Conservation (phyloP, 148 eudicot genomes). For the Persicaria tinctoria region DNA sequence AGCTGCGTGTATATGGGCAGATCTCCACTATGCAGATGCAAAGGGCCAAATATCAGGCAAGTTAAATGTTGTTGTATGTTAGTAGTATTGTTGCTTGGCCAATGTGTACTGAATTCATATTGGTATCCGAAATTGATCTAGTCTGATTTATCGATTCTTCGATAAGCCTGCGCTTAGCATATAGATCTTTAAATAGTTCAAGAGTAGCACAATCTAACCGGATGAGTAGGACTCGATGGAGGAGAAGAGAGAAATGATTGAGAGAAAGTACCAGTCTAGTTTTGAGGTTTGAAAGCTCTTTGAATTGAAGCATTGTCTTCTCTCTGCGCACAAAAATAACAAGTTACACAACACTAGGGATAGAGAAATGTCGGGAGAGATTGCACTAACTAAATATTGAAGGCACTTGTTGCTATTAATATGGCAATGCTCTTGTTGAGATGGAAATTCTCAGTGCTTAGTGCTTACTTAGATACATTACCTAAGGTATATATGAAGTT, state of each 20-base stretch:
- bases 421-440: constrained; percentile 68
- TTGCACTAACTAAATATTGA: constrained; percentile 83
- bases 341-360: too few species aligned
- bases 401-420: constrained; percentile 95
- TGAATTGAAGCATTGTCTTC: too few species aligned
- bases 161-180: too few species aligned
- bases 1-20: constrained; percentile 84
- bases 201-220: too few species aligned
- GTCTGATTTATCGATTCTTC: too few species aligned
- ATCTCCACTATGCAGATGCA: constrained; percentile 73
- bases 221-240: too few species aligned
- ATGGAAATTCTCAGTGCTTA: constrained; percentile 67
- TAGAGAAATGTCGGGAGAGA: constrained; percentile 26
- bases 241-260: too few species aligned
- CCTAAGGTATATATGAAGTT: constrained; percentile 55
- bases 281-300: too few species aligned
- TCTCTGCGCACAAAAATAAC: too few species aligned
- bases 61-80: not conserved
- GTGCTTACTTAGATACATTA: constrained; percentile 69
- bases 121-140: not conserved
- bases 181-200: too few species aligned
- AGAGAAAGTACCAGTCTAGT: too few species aligned
- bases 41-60: constrained; percentile 71
- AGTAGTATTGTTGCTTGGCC: too few species aligned
- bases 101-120: not conserved